Conservation (phyloP, 306 rosid species). For the Cucurbita ficifolia region DNA sequence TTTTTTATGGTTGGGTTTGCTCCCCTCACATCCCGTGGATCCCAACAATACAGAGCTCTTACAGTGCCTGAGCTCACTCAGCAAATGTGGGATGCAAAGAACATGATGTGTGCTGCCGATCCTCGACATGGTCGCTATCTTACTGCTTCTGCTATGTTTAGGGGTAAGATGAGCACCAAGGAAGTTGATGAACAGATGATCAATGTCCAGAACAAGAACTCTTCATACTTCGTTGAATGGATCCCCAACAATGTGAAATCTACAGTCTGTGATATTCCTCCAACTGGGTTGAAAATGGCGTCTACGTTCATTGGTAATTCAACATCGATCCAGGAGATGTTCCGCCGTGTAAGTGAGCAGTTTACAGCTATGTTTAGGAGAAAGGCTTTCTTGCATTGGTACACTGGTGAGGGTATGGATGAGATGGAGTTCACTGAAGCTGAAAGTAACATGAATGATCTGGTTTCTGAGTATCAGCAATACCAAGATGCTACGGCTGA, state of each 20-base stretch:
- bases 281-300: conserved; percentile 40
- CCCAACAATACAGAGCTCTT: conserved; percentile 41
- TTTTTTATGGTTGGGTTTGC: conserved; percentile 38
- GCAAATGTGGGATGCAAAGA: conserved; percentile 50
- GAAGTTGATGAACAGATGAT: conserved; percentile 46
- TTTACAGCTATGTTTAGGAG: conserved; percentile 39
- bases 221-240: conserved; percentile 34
- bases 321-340: conserved; percentile 28
- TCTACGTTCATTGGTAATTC: conserved; percentile 33
- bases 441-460: conserved; percentile 36
- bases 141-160: conserved; percentile 37
- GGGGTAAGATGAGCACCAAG: conserved; percentile 43
- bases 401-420: no score
- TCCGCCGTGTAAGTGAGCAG: conserved; percentile 28
- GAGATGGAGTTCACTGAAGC: not conserved
- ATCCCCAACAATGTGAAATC: conserved; percentile 40
- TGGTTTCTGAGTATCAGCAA: conserved; percentile 38
- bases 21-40: conserved; percentile 39
- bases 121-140: conserved; percentile 37
- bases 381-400: not conserved
- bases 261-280: conserved; percentile 38
- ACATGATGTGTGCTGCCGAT: conserved; percentile 47
- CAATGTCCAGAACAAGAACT: conserved; percentile 37
- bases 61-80: conserved; percentile 44
- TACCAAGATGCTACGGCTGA: conserved; percentile 45